Evolutionary conservation across 352 stramenopile genomes (phyloP).

Genomic region (Globisporangium polare): DNA sequence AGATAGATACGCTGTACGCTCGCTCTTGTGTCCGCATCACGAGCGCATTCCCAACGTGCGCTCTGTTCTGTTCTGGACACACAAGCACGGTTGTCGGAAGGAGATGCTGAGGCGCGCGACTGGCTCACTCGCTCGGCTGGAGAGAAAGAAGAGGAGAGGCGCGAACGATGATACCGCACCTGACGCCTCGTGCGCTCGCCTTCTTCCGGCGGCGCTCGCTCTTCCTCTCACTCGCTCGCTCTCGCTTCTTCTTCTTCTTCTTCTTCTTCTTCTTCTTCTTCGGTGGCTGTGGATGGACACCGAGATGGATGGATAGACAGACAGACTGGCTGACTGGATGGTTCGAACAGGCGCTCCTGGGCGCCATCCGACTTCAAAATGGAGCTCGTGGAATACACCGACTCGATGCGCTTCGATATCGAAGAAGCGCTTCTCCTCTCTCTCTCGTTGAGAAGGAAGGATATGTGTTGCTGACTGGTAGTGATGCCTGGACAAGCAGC

Average conservation of each 20-base stretch:
- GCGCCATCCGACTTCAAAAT: not conserved
- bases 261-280: not conserved
- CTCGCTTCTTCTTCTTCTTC: too few species aligned
- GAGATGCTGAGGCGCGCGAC: not conserved
- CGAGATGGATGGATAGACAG: not conserved
- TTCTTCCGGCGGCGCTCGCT: not conserved
- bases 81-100: not conserved
- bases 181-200: not conserved
- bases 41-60: not conserved
- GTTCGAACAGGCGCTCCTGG: not conserved
- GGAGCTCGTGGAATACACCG: not conserved
- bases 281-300: not conserved
- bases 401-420: not conserved
- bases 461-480: not conserved
- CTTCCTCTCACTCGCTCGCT: not conserved
- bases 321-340: not conserved
- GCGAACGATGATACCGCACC: too few species aligned
- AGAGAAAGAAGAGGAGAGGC: too few species aligned
- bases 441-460: not conserved
- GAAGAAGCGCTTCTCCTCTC: not conserved
- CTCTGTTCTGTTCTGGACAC: not conserved
- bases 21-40: not conserved
- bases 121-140: not conserved
- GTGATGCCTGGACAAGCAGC: too few species aligned
- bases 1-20: not conserved